These are phyloP conservation scores for Aspergillus ibericus DNA, from an alignment of 2,329 filamentous ascomycete species.

Conservation along the genomic window DNA sequence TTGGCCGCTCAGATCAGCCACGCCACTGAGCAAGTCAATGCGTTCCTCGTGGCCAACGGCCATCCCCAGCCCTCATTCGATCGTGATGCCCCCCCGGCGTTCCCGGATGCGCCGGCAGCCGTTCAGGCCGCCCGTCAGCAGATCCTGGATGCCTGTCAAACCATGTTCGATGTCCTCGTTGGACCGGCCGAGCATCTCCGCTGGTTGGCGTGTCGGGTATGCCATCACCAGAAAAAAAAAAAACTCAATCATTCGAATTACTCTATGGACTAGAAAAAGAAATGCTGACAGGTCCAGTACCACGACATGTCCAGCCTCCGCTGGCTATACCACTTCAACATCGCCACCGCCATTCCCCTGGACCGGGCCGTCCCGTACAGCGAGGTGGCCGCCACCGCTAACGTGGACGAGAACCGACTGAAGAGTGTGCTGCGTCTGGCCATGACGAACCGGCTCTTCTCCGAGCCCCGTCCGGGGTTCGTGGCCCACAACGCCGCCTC, in stretches of 20 bases:
- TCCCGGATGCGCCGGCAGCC: not conserved
- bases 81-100: not conserved
- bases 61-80: not conserved
- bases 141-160: not conserved
- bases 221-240: too few relatives aligned
- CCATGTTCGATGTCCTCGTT: not conserved
- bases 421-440: constrained; percentile 28
- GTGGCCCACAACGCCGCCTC: constrained; percentile 60
- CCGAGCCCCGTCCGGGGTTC: constrained; percentile 51
- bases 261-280: too few relatives aligned
- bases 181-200: not conserved
- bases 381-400: too few relatives aligned
- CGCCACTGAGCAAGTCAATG: not conserved
- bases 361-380: too few relatives aligned
- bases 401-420: too few relatives aligned
- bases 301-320: too few relatives aligned
- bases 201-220: too few relatives aligned
- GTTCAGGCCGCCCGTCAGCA: not conserved
- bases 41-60: not conserved
- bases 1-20: not conserved
- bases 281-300: too few relatives aligned
- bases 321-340: too few relatives aligned
- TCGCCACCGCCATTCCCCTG: too few relatives aligned
- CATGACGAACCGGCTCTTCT: constrained; percentile 60
- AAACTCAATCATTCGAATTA: too few relatives aligned